Conservation (phyloP, 805 yeast species). For the Saccharomycopsis javanensis region DNA sequence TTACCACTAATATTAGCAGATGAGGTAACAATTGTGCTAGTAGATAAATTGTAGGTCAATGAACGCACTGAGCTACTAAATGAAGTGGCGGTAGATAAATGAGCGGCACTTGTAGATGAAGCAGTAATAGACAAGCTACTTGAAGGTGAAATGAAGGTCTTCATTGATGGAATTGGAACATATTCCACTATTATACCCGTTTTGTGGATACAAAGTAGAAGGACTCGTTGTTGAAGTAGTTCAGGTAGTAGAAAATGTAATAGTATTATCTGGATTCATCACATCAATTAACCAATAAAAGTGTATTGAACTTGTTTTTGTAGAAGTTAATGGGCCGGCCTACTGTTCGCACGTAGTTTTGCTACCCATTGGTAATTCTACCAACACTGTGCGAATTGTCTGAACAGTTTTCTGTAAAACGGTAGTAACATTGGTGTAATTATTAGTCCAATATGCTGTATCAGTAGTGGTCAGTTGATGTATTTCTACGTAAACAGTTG, state of each 20-base stretch:
- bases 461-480: background rate
- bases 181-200: background rate
- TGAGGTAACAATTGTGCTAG: background rate
- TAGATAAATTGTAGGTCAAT: background rate
- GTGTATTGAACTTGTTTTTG: background rate
- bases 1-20: background rate
- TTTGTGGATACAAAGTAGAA: constrained; percentile 1
- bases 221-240: background rate
- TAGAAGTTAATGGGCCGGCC: constrained; percentile 8
- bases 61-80: background rate
- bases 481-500: background rate
- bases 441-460: constrained; percentile 3
- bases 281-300: background rate
- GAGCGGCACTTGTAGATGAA: background rate
- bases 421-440: constrained; percentile 1
- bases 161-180: background rate
- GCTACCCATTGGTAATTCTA: constrained; percentile 6
- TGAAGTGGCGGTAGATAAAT: background rate
- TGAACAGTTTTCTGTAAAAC: background rate
- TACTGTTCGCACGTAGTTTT: constrained; percentile 3
- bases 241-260: background rate
- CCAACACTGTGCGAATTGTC: background rate
- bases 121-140: background rate
- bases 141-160: background rate
- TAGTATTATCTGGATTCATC: background rate